Base-by-base conservation (phyloP, 192 early-diverging fungal species). In the Coemansia sp. region DNA sequence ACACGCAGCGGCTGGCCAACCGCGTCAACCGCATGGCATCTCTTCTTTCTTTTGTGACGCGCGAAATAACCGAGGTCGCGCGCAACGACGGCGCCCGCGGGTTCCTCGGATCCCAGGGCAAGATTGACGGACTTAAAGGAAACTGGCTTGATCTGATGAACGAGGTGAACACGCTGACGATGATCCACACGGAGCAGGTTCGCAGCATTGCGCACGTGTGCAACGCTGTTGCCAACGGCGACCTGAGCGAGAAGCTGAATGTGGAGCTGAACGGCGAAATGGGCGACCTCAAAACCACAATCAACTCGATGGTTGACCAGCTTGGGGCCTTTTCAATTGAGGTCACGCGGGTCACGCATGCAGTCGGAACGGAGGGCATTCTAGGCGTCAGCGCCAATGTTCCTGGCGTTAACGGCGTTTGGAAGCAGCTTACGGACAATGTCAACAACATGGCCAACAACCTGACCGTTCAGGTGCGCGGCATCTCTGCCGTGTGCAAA, bases 11-110 rank as follows among this genome's bases (percentile, higher is more conserved):
- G 6, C 69, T 83, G 41, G 80, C 76, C 15, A 83, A 78, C 61
- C 72, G 76, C 51, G 76, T 83, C 49, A 83, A 83, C 63, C 68
- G 72, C 66, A 83, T 83, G 80, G 72, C 76, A 3, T 83, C 80
- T 62, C 72, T 83, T 15, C 61, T 83, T 47, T 66, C 68, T 11
- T 74, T 64, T 78, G 73, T 83, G 40, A 74, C 80, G 9, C 62
- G 61, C 46, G 88, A 90, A 63, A 87, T 92, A 11, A 86, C 87
- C 15, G 84, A 87, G 43, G 91, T 92, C 5, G 85, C 89, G 6
- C 83, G 85, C 56, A 90, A 90, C 71, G 89, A 91, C 54, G 91
- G 89, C 22, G 85, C 85, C 0, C 85, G 89, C 66, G 91, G 91
- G 6, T 80, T 75, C 41, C 66, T 93, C 6, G 91, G 90, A 15